Conservation (phyloP, 768 basidiomycete species). For the Boletus vinaceobasis region DNA sequence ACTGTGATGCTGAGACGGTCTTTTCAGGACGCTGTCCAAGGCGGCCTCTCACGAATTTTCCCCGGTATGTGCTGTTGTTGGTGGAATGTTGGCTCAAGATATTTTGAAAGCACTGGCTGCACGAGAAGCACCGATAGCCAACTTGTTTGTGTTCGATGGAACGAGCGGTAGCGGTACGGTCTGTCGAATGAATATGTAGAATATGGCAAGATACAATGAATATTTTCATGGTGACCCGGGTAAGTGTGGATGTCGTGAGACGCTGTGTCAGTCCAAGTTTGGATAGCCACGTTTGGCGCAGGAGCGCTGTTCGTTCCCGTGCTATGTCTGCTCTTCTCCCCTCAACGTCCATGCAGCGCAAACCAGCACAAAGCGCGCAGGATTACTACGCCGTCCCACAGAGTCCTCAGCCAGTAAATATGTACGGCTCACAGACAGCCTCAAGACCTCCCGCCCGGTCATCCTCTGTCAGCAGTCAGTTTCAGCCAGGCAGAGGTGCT, state of each 20-base stretch:
- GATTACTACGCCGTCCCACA: conserved; percentile 69
- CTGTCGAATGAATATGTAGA: conserved; percentile 46
- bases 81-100: conserved; percentile 93
- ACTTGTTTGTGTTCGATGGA: conserved; percentile 89
- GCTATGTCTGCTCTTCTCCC: conserved; percentile 4
- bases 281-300: conserved; percentile 23
- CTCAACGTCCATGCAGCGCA: conserved; percentile 36
- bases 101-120: conserved; percentile 87
- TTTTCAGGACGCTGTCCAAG: conserved; percentile 57
- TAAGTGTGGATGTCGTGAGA: conserved; percentile 13
- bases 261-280: conserved; percentile 16
- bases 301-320: conserved; percentile 10
- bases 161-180: conserved; percentile 74
- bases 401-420: conserved; percentile 45
- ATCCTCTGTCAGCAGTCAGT: conserved; percentile 26
- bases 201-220: neutral
- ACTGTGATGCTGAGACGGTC: conserved; percentile 7
- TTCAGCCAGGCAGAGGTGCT: conserved; percentile 44
- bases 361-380: conserved; percentile 44
- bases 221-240: neutral
- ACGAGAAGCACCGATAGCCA: conserved; percentile 89
- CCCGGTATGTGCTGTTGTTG: conserved; percentile 91
- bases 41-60: conserved; percentile 86
- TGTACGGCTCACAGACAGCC: conserved; percentile 26
- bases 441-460: conserved; percentile 27